Conservation (phyloP, 2,329 filamentous ascomycete genomes). For the Aspergillus vadensis region DNA sequence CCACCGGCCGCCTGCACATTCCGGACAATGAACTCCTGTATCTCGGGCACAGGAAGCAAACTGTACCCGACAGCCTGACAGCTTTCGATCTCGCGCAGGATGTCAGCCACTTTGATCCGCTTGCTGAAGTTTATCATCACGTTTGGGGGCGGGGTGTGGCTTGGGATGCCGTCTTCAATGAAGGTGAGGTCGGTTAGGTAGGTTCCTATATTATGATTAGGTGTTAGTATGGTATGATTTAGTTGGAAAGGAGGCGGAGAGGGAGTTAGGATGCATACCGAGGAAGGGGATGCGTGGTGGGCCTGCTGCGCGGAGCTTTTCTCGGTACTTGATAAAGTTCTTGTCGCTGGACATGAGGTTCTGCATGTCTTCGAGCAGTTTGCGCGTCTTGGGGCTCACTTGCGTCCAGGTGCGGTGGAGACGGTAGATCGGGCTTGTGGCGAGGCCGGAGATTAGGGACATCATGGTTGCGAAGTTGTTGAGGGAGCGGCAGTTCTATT, state of each 20-base stretch:
- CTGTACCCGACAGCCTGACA: conserved; percentile 98
- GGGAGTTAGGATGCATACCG: conserved; percentile 53
- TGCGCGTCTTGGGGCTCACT: conserved; percentile 80
- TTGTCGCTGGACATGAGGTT: conserved; percentile 95
- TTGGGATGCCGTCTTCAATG: conserved; percentile 96
- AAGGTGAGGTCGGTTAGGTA: conserved; percentile 97
- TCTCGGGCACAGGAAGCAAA: conserved; percentile 81
- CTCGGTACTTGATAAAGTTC: conserved; percentile 96
- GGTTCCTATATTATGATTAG: conserved; percentile 64
- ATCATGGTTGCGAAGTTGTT: conserved; percentile 98
- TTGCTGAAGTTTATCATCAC: conserved; percentile 99
- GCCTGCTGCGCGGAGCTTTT: conserved; percentile 86
- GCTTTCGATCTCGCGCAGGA: conserved; percentile 97
- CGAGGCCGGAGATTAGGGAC: conserved; percentile 93
- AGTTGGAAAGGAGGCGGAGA: too few relatives aligned
- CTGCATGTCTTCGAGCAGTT: conserved; percentile 84
- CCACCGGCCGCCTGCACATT: conserved; percentile 95
- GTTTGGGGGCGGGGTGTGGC: conserved; percentile 76
- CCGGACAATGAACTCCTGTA: conserved; percentile 93
- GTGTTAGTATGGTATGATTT: not conserved
- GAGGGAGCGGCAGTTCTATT: conserved; percentile 81
- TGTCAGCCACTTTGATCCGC: conserved; percentile 93
- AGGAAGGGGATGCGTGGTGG: conserved; percentile 99
- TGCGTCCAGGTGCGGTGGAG: conserved; percentile 92
- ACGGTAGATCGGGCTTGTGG: conserved; percentile 91